phyloP scores from a whole-genome alignment of 2,329 filamentous ascomycete genomes.

The Phaeoacremonium minimum region DNA sequence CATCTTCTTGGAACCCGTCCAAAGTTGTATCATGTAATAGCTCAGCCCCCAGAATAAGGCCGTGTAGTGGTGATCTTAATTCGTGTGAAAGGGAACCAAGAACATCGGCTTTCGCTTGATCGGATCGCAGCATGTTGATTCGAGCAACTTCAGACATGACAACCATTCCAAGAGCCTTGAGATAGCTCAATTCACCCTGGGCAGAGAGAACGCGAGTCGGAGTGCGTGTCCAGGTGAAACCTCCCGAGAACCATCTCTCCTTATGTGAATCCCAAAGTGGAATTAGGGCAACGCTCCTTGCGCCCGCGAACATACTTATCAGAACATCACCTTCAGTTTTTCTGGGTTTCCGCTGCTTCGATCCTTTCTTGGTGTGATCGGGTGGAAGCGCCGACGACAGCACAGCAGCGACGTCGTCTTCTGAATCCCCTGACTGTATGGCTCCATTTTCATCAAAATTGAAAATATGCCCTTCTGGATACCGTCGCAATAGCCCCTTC shows the following conservation, averaged over 20 bases:
- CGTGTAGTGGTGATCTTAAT: constrained; percentile 51
- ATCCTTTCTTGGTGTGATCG: not conserved
- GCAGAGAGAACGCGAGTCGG: constrained; percentile 12
- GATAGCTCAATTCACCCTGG: constrained; percentile 35
- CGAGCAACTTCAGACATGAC: constrained; percentile 53
- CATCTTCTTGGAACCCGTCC: constrained; percentile 33
- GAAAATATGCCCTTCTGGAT: constrained; percentile 42
- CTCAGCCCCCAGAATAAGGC: constrained; percentile 48
- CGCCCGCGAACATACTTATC: constrained; percentile 30
- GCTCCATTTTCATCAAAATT: constrained; percentile 25
- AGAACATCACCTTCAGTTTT: constrained; percentile 23
- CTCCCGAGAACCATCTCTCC: constrained; percentile 11
- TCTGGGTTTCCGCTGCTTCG: constrained; percentile 2
- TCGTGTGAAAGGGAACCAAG: constrained; percentile 55
- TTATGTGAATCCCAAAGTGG: constrained; percentile 39
- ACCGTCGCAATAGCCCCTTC: constrained; percentile 32
- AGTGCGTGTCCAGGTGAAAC: constrained; percentile 4
- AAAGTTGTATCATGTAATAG: constrained; percentile 41
- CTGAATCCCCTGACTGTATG: constrained; percentile 2
- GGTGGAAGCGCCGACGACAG: not conserved
- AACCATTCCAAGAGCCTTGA: constrained; percentile 43
- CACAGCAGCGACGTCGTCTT: not conserved
- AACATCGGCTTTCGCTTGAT: constrained; percentile 47
- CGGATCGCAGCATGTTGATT: constrained; percentile 27
- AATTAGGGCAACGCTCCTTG: constrained; percentile 40